Conservation (phyloP, 306 rosid species). For the Begonia masoniana region DNA sequence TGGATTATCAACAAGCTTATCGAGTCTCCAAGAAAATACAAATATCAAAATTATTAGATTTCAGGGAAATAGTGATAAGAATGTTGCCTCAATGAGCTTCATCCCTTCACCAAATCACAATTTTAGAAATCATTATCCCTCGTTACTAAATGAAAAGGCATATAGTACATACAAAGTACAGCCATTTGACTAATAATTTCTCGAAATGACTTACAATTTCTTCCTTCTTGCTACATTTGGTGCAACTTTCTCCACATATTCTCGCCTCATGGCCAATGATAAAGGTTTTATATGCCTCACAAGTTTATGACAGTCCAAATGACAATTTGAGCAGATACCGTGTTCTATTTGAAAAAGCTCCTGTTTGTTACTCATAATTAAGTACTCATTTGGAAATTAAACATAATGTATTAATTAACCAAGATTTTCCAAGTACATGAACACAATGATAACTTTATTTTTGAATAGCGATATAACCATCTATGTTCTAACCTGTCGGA, state of each 20-base stretch:
- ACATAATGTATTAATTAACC: not conserved
- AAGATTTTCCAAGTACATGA: not conserved
- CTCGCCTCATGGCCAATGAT: slow-evolving; percentile 49
- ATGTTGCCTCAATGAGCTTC: not conserved
- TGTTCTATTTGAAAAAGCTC: slow-evolving; percentile 84
- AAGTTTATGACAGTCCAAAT: slow-evolving; percentile 78
- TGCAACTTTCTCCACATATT: slow-evolving; percentile 62
- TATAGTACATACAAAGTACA: not conserved
- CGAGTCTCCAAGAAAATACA: slow-evolving; percentile 36
- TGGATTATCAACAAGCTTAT: slow-evolving; percentile 72
- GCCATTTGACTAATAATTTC: slow-evolving; percentile 7
- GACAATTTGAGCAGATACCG: slow-evolving; percentile 75
- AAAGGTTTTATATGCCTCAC: slow-evolving; percentile 60
- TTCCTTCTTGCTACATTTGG: slow-evolving; percentile 52
- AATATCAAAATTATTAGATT: not conserved
- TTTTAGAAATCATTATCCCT: no score
- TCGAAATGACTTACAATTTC: slow-evolving; percentile 47
- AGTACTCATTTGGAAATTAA: slow-evolving; percentile 2
- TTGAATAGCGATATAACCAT: not conserved
- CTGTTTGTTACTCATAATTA: slow-evolving; percentile 21
- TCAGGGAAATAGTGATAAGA: not conserved
- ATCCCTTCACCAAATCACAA: not conserved
- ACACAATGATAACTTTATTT: no score
- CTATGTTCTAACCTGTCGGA: slow-evolving; percentile 44
- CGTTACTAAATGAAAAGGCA: no score